A percentile compares a stretch with the other conserved stretches of the same genome.
Conservation (phyloP, 495 filamentous ascomycete genomes). For the Xylaria curta region DNA sequence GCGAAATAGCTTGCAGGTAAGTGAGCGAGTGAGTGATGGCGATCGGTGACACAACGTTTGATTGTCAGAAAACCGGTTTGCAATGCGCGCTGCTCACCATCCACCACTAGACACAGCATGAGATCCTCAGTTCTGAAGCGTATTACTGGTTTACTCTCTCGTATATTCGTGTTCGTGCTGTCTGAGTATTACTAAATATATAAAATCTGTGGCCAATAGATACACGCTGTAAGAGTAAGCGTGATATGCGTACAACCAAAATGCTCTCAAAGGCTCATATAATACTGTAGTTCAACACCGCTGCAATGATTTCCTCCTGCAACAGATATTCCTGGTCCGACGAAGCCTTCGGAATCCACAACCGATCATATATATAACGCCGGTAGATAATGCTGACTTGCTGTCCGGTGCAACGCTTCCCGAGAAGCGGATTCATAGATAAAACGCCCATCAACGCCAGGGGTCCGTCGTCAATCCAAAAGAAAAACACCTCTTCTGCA, state of each 20-base stretch:
- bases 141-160: background rate
- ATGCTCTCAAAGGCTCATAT: background rate
- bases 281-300: background rate
- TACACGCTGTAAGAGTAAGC: background rate
- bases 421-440: background rate
- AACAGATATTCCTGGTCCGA: background rate
- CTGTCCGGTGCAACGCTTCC: background rate
- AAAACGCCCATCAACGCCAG: background rate
- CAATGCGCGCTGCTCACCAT: background rate
- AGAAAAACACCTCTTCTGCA: background rate
- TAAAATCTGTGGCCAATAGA: background rate
- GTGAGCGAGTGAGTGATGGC: background rate
- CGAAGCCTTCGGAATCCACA: background rate
- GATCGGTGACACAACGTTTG: background rate
- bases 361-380: background rate
- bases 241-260: conserved; percentile 10
- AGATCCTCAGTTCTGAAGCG: background rate
- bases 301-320: background rate
- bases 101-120: background rate
- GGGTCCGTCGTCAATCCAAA: background rate
- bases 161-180: background rate
- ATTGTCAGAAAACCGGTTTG: background rate
- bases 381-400: background rate
- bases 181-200: background rate
- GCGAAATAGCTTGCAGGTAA: background rate